Evolutionary conservation across 805 yeast genomes (phyloP), one percentile per base, ranked within the genome.

Genomic region (Kodamaea neixiangensis): DNA sequence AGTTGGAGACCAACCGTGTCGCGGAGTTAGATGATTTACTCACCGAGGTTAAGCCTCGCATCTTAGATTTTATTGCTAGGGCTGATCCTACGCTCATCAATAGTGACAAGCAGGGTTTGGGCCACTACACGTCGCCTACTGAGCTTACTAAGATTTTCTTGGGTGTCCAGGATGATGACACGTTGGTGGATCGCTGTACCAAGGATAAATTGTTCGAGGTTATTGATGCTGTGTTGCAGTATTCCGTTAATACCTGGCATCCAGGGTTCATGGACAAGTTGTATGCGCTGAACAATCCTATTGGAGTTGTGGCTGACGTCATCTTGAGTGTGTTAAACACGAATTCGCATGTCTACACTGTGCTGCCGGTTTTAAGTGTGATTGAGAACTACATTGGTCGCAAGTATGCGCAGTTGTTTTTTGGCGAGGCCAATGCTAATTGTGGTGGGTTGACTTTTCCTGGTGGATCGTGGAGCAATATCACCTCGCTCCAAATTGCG

Each of bases 381-480:
- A 81, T 89, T 48, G 96, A 89, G 63, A 85, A 85, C 66, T 76
- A 74, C 51, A 83, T 86, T 29, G 82, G 85, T 11, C 78, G 75
- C 42, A 79, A 82, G 49, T 89, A 89, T 61, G 96, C 96, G 3
- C 62, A 67, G 41, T 54, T 85, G 60, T 88, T 86, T 67, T 87
- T 77, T 58, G 59, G 52, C 14, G 49, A 62, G 34, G 56, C 57
- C 19, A 78, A 78, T 5, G 69, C 69, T 2, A 70, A 73, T 29
- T 80, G 92, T 42, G 96, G 96, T 20, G 96, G 96, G 0, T 70
- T 89, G 57, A 89, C 96, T 0, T 87, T 89, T 63, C 79, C 90
- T 17, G 96, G 96, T 15, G 96, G 96, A 0, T 85, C 93, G 3
- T 89, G 91, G 85, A 87, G 96, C 6, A 89, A 89, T 65, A 79